phyloP scores from a whole-genome alignment of 2,329 filamentous ascomycete species.

The Penicillium sp. region DNA sequence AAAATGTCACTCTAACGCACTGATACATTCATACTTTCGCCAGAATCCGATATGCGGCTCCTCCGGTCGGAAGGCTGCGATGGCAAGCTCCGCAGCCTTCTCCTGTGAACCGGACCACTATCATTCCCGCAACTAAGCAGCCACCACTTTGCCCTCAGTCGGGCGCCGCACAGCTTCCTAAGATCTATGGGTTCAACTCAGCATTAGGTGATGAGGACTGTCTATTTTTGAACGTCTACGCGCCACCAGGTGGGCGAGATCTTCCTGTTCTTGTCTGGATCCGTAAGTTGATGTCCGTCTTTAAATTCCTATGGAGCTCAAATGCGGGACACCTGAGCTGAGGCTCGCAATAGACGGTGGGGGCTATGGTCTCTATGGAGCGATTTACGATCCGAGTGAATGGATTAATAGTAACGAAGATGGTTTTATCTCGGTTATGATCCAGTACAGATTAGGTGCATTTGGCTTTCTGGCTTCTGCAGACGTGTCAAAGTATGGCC shows the following conservation, averaged over 20 bases:
- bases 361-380: conserved; percentile 41
- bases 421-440: conserved; percentile 47
- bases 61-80: conserved; percentile 30
- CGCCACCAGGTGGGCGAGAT: conserved; percentile 16
- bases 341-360: too few relatives aligned
- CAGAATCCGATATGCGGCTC: conserved; percentile 39
- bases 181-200: conserved; percentile 16
- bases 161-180: conserved; percentile 12
- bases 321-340: too few relatives aligned
- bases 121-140: conserved; percentile 26
- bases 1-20: too few relatives aligned
- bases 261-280: conserved; percentile 38
- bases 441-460: background rate
- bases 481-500: background rate
- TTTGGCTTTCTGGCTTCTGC: background rate
- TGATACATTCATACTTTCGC: conserved; percentile 9
- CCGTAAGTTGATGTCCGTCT: conserved; percentile 14
- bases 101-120: conserved; percentile 19
- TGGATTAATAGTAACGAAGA: conserved; percentile 51
- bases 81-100: conserved; percentile 34
- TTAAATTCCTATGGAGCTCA: too few relatives aligned
- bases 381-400: conserved; percentile 36
- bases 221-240: conserved; percentile 38
- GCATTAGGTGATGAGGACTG: conserved; percentile 34
- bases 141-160: conserved; percentile 36